Evolutionary conservation across 2,329 filamentous ascomycete species (phyloP), one percentile per base, ranked within the genome.

Genomic region (Pezicula carpinea): DNA sequence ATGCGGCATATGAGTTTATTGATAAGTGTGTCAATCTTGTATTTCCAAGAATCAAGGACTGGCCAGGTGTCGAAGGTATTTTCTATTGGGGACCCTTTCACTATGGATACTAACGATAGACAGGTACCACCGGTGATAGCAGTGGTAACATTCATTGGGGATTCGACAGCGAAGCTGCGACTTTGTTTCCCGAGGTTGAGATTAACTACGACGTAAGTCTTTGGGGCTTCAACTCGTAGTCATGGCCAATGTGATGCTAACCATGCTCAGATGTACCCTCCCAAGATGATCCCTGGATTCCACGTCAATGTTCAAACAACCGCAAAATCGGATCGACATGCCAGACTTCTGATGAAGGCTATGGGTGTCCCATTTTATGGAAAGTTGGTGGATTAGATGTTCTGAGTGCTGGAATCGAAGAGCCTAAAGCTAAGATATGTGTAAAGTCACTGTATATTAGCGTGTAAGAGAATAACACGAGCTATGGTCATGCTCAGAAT

Each of bases 41-140:
- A 5, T 77, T 97, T 64, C 93, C 93, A 33, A 87, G 84, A 63
- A 95, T 99, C 69, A 99, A 97, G 75, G 93, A 99, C 59, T 99
- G 89, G 87, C 81, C 80, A 47, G 93, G 93, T 50, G 74, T 87
- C n/a, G 79, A 79, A 57, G 83, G 82, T 41, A 55, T 40, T 15
- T 22, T 23, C 41, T 32, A 18, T n/a, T 15, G 19, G 4, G 3
- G 3, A 19, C 3, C 8, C 3, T 14, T 18, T 5, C 35, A 10
- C 55, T 75, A 68, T 49, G 66, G 61, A 59, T 42, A 46, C 53
- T 57, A 48, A 56, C 39, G 32, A 39, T 29, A 22, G 38, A 42
- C 31, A 54, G 55, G 54, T 26, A 53, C 60, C 7, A 60, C 88
- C 33, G 93, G 93, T 62, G 93, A 99, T 66, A 83, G 82, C 62